A percentile compares a stretch with the other conserved stretches of the same genome.
phyloP scores from a whole-genome alignment of 306 rosid species.

The Luffa aegyptiaca region DNA sequence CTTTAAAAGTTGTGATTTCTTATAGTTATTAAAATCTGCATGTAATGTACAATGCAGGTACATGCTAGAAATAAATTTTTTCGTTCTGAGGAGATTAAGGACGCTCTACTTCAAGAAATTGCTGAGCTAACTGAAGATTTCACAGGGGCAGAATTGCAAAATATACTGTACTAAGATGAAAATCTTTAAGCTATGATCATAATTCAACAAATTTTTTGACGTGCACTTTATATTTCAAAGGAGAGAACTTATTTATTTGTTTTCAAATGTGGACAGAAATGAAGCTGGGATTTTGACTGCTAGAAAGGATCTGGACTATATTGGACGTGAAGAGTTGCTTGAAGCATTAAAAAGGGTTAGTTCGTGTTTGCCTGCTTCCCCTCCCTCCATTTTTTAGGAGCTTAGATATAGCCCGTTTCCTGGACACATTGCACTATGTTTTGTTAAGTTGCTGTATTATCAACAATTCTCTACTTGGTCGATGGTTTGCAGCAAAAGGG shows the following conservation, averaged over 20 bases:
- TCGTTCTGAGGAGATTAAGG: conserved; percentile 76
- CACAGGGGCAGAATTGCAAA: conserved; percentile 98
- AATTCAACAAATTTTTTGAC: conserved; percentile 16
- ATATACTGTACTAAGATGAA: conserved; percentile 56
- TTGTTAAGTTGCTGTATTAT: not conserved
- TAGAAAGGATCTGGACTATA: conserved; percentile 85
- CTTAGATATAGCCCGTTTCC: conserved; percentile 15
- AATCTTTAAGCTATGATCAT: conserved; percentile 11
- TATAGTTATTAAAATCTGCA: not conserved
- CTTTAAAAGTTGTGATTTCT: not conserved
- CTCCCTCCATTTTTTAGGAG: conserved; percentile 12
- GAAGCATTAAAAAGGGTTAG: conserved; percentile 97
- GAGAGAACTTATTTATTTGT: not conserved
- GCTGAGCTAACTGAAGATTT: conserved; percentile 87
- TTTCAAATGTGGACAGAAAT: conserved; percentile 48
- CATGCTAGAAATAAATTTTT: conserved; percentile 89
- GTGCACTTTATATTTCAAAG: conserved; percentile 11
- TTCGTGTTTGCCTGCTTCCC: conserved; percentile 12
- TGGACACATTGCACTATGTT: not conserved
- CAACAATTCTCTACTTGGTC: not conserved
- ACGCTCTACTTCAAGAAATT: conserved; percentile 62
- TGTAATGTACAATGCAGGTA: conserved; percentile 47
- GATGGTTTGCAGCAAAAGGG: conserved; percentile 81
- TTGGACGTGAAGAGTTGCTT: conserved; percentile 78
- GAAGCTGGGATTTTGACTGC: conserved; percentile 99